phyloP scores from a whole-genome alignment of 768 basidiomycete species.

The Phylloporus arenicola region DNA sequence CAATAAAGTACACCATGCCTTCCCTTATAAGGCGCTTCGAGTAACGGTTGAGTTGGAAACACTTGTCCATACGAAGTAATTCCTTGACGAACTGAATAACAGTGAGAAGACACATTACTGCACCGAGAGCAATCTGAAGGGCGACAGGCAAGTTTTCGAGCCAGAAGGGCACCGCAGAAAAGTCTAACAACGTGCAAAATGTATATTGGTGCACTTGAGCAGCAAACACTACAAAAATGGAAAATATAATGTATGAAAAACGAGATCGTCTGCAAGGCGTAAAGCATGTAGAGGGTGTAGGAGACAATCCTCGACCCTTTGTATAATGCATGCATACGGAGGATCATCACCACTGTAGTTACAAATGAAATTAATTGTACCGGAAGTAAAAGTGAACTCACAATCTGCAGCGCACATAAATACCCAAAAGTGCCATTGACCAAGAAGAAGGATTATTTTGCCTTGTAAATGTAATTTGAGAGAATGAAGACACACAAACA shows the following conservation, averaged over 20 bases:
- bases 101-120: not conserved
- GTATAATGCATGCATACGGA: not conserved
- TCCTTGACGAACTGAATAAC: not conserved
- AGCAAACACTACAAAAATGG: not conserved
- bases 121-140: not conserved
- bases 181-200: not conserved
- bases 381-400: not conserved
- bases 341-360: not conserved
- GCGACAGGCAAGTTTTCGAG: not conserved
- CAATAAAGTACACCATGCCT: not conserved
- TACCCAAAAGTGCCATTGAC: not conserved
- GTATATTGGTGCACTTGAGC: not conserved
- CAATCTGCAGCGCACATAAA: not conserved
- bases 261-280: not conserved
- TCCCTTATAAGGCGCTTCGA: not conserved
- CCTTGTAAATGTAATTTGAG: not conserved
- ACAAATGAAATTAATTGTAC: not conserved
- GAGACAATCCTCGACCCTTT: not conserved
- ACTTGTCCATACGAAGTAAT: not conserved
- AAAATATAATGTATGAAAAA: not conserved
- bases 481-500: not conserved
- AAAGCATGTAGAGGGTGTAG: not conserved
- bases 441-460: not conserved
- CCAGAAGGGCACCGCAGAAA: not conserved
- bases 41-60: not conserved